Conservation (phyloP, 2,329 filamentous ascomycete genomes). For the Stachybotrys chlorohalonatus region DNA sequence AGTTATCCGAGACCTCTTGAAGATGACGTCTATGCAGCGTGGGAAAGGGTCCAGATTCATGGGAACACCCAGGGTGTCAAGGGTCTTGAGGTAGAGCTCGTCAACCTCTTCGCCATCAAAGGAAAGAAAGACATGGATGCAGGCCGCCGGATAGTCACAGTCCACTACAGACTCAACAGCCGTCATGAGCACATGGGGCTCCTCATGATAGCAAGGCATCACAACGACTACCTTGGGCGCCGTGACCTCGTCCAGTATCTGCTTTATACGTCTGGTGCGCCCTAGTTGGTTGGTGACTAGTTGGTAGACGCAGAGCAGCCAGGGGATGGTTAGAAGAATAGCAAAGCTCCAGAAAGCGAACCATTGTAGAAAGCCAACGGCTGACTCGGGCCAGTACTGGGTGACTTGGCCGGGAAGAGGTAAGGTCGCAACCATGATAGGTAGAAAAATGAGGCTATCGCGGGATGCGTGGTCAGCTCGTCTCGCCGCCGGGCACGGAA, state of each 20-base stretch:
- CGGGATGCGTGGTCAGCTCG: neutral
- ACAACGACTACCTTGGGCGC: conserved; percentile 93
- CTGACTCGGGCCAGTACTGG: conserved; percentile 57
- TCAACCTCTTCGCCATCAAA: conserved; percentile 89
- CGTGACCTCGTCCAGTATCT: conserved; percentile 71
- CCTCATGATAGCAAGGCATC: conserved; percentile 95
- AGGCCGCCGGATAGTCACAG: conserved; percentile 86
- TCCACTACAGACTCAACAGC: conserved; percentile 88
- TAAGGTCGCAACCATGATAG: conserved; percentile 88
- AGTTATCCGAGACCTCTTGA: conserved; percentile 75
- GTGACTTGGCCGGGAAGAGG: conserved; percentile 69
- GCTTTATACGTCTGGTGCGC: conserved; percentile 71
- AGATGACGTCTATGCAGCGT: conserved; percentile 81
- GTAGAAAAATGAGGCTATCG: conserved; percentile 65
- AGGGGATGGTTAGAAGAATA: conserved; percentile 74
- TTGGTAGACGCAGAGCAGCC: conserved; percentile 88
- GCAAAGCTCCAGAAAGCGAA: conserved; percentile 95
- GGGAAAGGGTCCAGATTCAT: conserved; percentile 70
- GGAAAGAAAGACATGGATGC: conserved; percentile 89
- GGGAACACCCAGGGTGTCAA: conserved; percentile 76
- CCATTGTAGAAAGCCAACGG: conserved; percentile 75
- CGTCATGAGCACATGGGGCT: conserved; percentile 72
- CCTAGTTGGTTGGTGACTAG: conserved; percentile 82
- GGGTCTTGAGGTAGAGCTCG: conserved; percentile 79
- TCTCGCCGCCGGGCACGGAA: neutral